phyloP scores from a whole-genome alignment of 2,329 filamentous ascomycete species.

The Passalora sequoiae region DNA sequence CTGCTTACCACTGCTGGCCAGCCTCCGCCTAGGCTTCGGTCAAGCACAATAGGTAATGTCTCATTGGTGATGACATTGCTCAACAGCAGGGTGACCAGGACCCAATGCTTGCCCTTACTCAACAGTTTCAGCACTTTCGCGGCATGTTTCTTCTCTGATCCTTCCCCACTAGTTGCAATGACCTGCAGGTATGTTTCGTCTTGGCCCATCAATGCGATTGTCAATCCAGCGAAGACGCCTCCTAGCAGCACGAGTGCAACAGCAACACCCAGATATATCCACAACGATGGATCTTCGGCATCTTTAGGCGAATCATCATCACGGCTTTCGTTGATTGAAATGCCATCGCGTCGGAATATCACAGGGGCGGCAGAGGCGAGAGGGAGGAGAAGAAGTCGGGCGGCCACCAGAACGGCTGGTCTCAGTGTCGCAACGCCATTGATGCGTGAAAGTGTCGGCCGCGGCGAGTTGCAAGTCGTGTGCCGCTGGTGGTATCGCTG shows the following conservation, averaged over 20 bases:
- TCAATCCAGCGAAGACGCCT: slow-evolving; percentile 90
- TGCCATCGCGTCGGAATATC: slow-evolving; percentile 3
- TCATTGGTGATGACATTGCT: slow-evolving; percentile 99
- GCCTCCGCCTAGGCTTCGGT: slow-evolving; percentile 87
- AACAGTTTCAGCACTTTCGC: slow-evolving; percentile 73
- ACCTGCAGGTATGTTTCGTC: slow-evolving; percentile 98
- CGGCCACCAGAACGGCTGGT: slow-evolving; percentile 17
- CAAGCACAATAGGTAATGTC: slow-evolving; percentile 88
- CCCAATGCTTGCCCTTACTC: slow-evolving; percentile 93
- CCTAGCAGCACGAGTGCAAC: slow-evolving; percentile 77
- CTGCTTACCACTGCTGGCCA: slow-evolving; percentile 91
- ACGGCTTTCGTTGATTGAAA: slow-evolving; percentile 11
- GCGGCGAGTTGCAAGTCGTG: neutral
- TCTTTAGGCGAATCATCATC: slow-evolving; percentile 29
- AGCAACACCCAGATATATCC: slow-evolving; percentile 75
- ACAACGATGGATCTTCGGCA: slow-evolving; percentile 57
- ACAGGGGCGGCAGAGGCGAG: slow-evolving; percentile 20
- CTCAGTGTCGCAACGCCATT: slow-evolving; percentile 14
- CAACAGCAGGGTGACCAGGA: slow-evolving; percentile 85
- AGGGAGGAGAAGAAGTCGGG: slow-evolving; percentile 20
- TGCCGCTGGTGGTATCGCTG: neutral
- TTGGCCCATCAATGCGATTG: slow-evolving; percentile 75
- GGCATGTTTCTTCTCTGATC: slow-evolving; percentile 80
- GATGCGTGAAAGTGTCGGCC: neutral
- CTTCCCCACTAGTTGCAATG: slow-evolving; percentile 77